Base-by-base conservation (phyloP, 306 rosid genomes). In the Trifolium fragiferum region DNA sequence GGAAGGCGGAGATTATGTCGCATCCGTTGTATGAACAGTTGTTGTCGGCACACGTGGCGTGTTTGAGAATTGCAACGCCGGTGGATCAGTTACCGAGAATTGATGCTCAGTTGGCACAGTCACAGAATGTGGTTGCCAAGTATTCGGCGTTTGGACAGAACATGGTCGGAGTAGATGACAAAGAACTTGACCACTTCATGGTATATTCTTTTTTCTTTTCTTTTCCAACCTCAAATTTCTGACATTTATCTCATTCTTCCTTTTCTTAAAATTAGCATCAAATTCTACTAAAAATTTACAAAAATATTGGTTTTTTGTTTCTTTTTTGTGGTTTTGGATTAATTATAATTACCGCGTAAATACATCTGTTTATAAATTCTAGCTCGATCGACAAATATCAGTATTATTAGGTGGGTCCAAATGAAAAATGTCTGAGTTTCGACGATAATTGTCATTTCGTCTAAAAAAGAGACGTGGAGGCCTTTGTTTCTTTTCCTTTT, bases 31-130 rank as follows among this genome's bases (percentile, higher is more conserved):
- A 95, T 43, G 98, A 95, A 44, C 97, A 91, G 81, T 85, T 95
- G 55, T 90, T 95, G 19, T 92, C 98, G 59, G 98, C 99, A 6
- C 98, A 92, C 66, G 99, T 95, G 68, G 89, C 97, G 18, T 95
- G 99, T 76, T 87, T 95, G 16, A 87, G 99, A 77, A 95, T 95
- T 83, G 98, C 99, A 16, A 95, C 99, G 23, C 99, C 98, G 64
- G 99, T 95, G 15, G 98, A 95, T 76, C 99, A 95, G 89, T 72
- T 95, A 73, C 97, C 99, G 8, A 92, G 99, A 83, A 95, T 95
- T 72, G 98, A 95, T 68, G 99, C 99, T 15, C 99, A 95, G 92
- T 84, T 95, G 41, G 91, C 90, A 5, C 92, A 92, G 90, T 92
- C 99, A 4, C 92, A 95, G 92, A 95, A 90, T 90, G 97, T 95